Evolutionary conservation across 306 rosid species (phyloP).

Genomic region (Cicer chorassanicum): DNA sequence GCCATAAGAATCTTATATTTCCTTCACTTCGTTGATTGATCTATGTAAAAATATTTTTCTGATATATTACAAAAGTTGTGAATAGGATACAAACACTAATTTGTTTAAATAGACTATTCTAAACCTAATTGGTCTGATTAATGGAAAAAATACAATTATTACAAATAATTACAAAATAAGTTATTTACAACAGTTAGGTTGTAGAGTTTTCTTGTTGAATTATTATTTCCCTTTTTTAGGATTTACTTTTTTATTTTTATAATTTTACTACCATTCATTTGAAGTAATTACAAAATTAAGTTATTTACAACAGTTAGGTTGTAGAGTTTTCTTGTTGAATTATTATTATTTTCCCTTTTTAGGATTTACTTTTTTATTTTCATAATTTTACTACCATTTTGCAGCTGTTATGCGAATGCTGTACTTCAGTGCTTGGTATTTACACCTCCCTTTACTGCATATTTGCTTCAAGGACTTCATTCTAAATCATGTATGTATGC

Average conservation of each 20-base stretch:
- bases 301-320: not conserved
- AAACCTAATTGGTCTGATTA: too few species aligned
- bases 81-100: too few species aligned
- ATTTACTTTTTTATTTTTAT: constrained; percentile 4
- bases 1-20: constrained; percentile 10
- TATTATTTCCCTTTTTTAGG: constrained; percentile 4
- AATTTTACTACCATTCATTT: not conserved
- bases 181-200: not conserved
- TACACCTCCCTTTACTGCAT: constrained; percentile 87
- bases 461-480: constrained; percentile 85
- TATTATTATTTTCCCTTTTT: not conserved
- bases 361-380: not conserved
- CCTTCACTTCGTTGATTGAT: not conserved
- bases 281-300: too few species aligned
- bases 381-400: constrained; percentile 27
- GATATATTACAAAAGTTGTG: too few species aligned
- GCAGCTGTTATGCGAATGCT: constrained; percentile 92
- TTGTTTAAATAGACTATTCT: too few species aligned
- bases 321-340: constrained; percentile 29
- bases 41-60: not conserved
- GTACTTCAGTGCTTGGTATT: constrained; percentile 88
- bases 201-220: constrained; percentile 7
- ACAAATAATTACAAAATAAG: too few species aligned
- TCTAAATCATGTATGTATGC: constrained; percentile 74
- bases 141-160: too few species aligned